Conservation (phyloP, 306 rosid species). For the Vigna mungo region DNA sequence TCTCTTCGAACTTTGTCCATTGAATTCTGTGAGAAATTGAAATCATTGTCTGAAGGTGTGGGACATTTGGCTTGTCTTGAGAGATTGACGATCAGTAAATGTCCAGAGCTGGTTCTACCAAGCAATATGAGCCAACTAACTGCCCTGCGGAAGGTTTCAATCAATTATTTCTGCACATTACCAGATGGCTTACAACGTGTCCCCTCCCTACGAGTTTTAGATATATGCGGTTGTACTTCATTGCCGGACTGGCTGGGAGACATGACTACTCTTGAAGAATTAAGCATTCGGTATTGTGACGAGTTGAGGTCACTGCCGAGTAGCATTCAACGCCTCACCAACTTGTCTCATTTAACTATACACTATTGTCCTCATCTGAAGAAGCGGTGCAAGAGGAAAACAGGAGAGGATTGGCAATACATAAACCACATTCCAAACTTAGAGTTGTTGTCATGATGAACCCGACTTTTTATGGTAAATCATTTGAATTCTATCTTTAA, state of each 20-base stretch:
- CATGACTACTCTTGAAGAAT: neutral
- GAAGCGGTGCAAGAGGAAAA: too few relatives aligned
- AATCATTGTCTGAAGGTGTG: neutral
- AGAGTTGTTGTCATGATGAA: accelerated
- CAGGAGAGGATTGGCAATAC: neutral
- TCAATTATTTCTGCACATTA: accelerated
- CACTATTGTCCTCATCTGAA: neutral
- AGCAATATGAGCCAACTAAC: conserved; percentile 8
- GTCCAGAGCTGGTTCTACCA: conserved; percentile 6
- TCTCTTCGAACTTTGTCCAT: neutral
- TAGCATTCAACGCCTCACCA: conserved; percentile 19
- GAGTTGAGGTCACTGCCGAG: conserved; percentile 19
- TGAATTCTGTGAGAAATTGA: accelerated
- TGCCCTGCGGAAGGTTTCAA: neutral
- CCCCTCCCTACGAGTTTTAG: neutral
- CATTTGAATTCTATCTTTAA: too few relatives aligned
- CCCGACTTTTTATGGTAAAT: too few relatives aligned
- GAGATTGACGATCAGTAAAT: accelerated
- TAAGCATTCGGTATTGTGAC: accelerated
- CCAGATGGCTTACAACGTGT: conserved; percentile 3
- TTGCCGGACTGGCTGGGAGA: conserved; percentile 30
- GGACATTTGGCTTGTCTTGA: conserved; percentile 9
- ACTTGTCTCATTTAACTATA: neutral
- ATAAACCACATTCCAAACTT: neutral
- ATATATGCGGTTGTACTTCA: accelerated